phyloP scores from a whole-genome alignment of 2,329 filamentous ascomycete species.

The Fusarium udum region DNA sequence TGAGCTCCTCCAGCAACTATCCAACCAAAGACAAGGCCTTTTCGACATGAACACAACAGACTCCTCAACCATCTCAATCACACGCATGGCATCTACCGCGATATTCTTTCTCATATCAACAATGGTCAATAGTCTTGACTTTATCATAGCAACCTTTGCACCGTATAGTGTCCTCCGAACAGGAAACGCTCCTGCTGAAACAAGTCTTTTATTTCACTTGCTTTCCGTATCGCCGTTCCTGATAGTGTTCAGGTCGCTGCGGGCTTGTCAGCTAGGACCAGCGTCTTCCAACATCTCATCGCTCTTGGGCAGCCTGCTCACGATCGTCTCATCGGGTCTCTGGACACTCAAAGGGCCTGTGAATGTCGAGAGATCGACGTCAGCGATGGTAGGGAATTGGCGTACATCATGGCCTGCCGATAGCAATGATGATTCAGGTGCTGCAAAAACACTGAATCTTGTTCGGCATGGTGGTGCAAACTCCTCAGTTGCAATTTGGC shows the following conservation, averaged over 20 bases:
- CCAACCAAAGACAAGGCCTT: background rate
- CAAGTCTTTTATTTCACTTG: background rate
- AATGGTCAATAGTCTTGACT: background rate
- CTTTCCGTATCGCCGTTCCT: background rate
- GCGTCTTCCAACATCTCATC: background rate
- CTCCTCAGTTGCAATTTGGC: background rate
- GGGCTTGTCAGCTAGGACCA: background rate
- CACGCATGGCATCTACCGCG: background rate
- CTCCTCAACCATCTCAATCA: background rate
- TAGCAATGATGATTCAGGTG: background rate
- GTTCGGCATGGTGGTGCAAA: background rate
- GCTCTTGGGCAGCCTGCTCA: background rate
- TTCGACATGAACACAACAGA: background rate
- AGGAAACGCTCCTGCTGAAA: background rate
- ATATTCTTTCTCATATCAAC: background rate
- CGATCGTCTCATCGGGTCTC: background rate
- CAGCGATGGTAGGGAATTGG: background rate
- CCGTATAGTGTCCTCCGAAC: background rate
- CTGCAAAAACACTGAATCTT: background rate
- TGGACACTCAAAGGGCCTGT: background rate
- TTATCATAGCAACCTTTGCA: background rate
- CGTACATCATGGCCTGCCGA: background rate
- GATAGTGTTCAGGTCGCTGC: fast-evolving
- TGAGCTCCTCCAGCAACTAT: fast-evolving
- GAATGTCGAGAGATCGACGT: background rate